phyloP scores from a whole-genome alignment of 2,329 filamentous ascomycete genomes.

The Coniosporium tulheliwenetii region DNA sequence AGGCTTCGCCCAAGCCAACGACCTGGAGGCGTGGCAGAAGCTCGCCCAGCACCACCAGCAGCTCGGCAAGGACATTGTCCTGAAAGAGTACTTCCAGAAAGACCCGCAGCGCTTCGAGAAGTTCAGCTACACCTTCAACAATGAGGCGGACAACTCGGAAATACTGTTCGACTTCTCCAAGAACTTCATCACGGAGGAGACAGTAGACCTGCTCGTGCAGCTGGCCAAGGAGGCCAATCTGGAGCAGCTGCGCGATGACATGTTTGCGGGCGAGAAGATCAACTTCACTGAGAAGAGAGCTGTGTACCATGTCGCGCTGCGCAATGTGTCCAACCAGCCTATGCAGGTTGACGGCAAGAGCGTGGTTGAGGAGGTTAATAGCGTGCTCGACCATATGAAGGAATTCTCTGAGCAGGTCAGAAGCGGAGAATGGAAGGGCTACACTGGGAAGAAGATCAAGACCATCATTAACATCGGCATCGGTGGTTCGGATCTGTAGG shows the following conservation, averaged over 20 bases:
- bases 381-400: slow-evolving; percentile 92
- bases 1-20: slow-evolving; percentile 67
- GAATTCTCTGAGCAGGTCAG: slow-evolving; percentile 92
- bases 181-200: slow-evolving; percentile 94
- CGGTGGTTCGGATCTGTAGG: slow-evolving; percentile 93
- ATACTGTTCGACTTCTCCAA: slow-evolving; percentile 98
- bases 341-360: slow-evolving; percentile 80
- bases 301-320: slow-evolving; percentile 87
- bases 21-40: slow-evolving; percentile 73
- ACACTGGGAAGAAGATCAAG: slow-evolving; percentile 90
- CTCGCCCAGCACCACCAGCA: slow-evolving; percentile 82
- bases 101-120: slow-evolving; percentile 81
- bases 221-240: slow-evolving; percentile 82
- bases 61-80: slow-evolving; percentile 75
- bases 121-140: slow-evolving; percentile 74
- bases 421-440: slow-evolving; percentile 93
- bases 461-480: slow-evolving; percentile 97
- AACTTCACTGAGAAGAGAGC: slow-evolving; percentile 97
- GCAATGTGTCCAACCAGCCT: slow-evolving; percentile 71
- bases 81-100: slow-evolving; percentile 84
- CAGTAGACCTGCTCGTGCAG: slow-evolving; percentile 69
- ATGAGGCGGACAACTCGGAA: slow-evolving; percentile 61
- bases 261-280: slow-evolving; percentile 97
- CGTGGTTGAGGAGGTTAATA: slow-evolving; percentile 85
- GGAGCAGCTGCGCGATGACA: slow-evolving; percentile 86